These are phyloP conservation scores for Neofusicoccum cordaticola DNA, from an alignment of 2,329 filamentous ascomycete genomes.

Conservation along the genomic window DNA sequence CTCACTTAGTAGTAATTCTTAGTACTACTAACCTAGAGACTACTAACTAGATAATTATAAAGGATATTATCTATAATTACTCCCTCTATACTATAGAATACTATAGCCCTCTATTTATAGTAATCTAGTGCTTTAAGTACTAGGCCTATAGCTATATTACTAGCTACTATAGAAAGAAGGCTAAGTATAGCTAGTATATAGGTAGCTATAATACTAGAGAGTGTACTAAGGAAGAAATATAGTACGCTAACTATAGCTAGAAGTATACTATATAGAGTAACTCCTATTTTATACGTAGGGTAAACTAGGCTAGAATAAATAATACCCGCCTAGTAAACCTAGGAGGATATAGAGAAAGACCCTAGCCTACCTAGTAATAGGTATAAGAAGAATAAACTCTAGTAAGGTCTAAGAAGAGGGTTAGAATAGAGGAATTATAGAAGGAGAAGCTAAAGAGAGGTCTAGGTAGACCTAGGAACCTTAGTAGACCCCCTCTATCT, in stretches of 20 bases:
- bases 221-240: background rate
- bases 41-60: no score
- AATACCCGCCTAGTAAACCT: background rate
- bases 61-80: no score
- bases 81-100: no score
- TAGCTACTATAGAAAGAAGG: background rate
- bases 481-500: no score
- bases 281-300: background rate
- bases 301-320: background rate
- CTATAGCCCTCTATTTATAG: no score
- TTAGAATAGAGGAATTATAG: no score
- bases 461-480: background rate
- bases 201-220: background rate
- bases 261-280: background rate
- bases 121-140: background rate
- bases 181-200: background rate
- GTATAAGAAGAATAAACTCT: no score
- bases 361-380: background rate
- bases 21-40: no score
- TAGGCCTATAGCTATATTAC: background rate
- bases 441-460: background rate
- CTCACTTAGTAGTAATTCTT: no score
- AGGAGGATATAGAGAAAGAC: no score
- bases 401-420: no score
- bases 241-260: background rate